Evolutionary conservation across 768 basidiomycete genomes (phyloP).

Genomic region (Boletus subcaerulescens): DNA sequence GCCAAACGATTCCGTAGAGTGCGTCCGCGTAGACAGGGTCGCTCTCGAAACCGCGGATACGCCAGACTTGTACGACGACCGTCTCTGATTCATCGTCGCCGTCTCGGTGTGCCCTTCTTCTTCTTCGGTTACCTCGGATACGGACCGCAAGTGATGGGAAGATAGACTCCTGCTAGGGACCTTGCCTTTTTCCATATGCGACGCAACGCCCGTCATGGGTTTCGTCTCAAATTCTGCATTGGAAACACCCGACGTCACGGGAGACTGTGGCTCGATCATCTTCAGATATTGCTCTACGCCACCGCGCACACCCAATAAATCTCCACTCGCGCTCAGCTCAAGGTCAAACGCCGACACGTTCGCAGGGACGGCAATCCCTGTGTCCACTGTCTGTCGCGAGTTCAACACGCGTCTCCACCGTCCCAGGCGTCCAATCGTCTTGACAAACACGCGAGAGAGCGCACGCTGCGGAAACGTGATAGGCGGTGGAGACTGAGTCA

Average conservation of each 20-base stretch:
- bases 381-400: conserved; percentile 35
- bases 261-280: conserved; percentile 43
- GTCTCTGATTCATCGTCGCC: conserved; percentile 11
- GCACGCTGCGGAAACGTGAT: conserved; percentile 55
- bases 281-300: conserved; percentile 67
- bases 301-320: conserved; percentile 57
- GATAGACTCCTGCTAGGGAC: background rate
- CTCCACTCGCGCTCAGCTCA: conserved; percentile 56
- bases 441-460: conserved; percentile 73
- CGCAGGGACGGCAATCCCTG: conserved; percentile 35
- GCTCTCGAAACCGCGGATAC: conserved; percentile 20
- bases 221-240: conserved; percentile 4
- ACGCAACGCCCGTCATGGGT: background rate
- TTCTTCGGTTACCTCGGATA: conserved; percentile 32
- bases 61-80: conserved; percentile 22
- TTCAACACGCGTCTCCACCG: conserved; percentile 80
- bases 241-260: conserved; percentile 14
- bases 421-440: conserved; percentile 79
- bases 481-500: conserved; percentile 35
- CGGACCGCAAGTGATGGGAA: conserved; percentile 26
- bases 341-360: conserved; percentile 72
- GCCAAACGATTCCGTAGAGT: conserved; percentile 34
- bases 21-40: conserved; percentile 25
- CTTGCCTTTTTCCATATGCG: conserved; percentile 7
- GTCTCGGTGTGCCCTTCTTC: conserved; percentile 24